A percentile compares a stretch with the other conserved stretches of the same genome.
These are phyloP conservation scores for Byssothecium circinans DNA, from an alignment of 2,329 filamentous ascomycete genomes.

Conservation along the genomic window DNA sequence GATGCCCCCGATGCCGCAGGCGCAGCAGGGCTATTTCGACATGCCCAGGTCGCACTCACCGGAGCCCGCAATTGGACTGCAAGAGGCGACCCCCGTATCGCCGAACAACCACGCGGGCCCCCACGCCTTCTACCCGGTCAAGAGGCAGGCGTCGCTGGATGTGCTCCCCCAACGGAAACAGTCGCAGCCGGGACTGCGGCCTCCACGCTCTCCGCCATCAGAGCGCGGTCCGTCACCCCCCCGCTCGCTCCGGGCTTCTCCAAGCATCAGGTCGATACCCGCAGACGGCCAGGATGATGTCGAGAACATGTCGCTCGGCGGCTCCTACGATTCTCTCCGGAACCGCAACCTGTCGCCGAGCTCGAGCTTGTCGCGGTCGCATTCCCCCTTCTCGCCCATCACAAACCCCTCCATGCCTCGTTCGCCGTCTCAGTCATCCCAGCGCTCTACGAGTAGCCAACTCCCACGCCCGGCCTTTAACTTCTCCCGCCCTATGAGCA, in stretches of 20 bases:
- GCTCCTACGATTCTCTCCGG: conserved; percentile 64
- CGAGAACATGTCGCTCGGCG: conserved; percentile 62
- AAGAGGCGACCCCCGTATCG: conserved; percentile 48
- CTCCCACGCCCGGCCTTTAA: conserved; percentile 80
- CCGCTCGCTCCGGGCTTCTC: conserved; percentile 39
- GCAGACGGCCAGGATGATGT: conserved; percentile 67
- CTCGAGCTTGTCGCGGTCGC: conserved; percentile 62
- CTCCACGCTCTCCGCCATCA: conserved; percentile 45
- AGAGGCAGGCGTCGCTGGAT: conserved; percentile 46
- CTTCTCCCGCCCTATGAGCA: conserved; percentile 87
- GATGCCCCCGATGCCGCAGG: conserved; percentile 9
- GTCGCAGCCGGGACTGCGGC: conserved; percentile 37
- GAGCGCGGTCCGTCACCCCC: conserved; percentile 24
- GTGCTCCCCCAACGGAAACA: conserved; percentile 34
- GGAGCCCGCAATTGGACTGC: conserved; percentile 45
- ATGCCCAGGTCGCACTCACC: conserved; percentile 51
- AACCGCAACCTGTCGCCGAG: conserved; percentile 78
- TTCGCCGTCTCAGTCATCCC: conserved; percentile 83
- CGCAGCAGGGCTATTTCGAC: conserved; percentile 48
- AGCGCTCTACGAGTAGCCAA: conserved; percentile 66
- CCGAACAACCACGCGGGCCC: conserved; percentile 37
- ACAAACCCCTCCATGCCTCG: conserved; percentile 61
- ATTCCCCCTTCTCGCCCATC: conserved; percentile 66
- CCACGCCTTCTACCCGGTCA: conserved; percentile 36
- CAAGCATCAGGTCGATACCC: conserved; percentile 51